Percentiles rank a stretch among this genome's conserved stretches.
These are phyloP conservation scores for Calonectria montana DNA, from an alignment of 2,329 filamentous ascomycete species.

Conservation along the genomic window DNA sequence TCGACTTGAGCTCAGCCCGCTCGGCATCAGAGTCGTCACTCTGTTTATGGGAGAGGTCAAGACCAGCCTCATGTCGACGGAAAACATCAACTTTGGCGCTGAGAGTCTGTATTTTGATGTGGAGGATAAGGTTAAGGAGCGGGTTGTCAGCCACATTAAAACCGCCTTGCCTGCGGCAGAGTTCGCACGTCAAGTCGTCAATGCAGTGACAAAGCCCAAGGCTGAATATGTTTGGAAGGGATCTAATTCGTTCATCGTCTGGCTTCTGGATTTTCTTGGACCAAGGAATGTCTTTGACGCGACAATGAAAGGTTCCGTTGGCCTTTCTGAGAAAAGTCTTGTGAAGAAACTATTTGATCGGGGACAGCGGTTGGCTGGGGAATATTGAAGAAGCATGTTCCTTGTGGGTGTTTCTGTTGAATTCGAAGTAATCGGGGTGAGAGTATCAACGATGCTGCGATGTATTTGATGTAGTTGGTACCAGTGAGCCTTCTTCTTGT, in stretches of 20 bases:
- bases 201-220: background rate
- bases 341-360: background rate
- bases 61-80: constrained; percentile 12
- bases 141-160: background rate
- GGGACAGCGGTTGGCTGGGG: background rate
- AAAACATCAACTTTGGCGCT: constrained; percentile 10
- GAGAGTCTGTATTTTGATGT: constrained; percentile 11
- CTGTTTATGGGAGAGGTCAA: constrained; percentile 25
- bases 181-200: constrained; percentile 14
- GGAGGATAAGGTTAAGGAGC: constrained; percentile 2
- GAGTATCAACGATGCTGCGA: too few relatives aligned
- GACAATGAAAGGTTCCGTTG: background rate
- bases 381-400: too few relatives aligned
- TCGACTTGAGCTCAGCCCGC: constrained; percentile 14
- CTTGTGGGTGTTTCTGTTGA: too few relatives aligned
- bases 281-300: constrained; percentile 20
- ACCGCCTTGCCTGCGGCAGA: background rate
- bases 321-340: background rate
- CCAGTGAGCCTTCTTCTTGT: too few relatives aligned
- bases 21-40: constrained; percentile 24
- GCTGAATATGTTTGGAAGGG: constrained; percentile 22
- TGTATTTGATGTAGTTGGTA: too few relatives aligned
- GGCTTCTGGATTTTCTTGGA: constrained; percentile 21
- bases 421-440: too few relatives aligned
- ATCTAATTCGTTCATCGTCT: constrained; percentile 4